These are phyloP conservation scores for Atkinsonella hypoxylon DNA, from an alignment of 2,329 filamentous ascomycete species.

Conservation along the genomic window DNA sequence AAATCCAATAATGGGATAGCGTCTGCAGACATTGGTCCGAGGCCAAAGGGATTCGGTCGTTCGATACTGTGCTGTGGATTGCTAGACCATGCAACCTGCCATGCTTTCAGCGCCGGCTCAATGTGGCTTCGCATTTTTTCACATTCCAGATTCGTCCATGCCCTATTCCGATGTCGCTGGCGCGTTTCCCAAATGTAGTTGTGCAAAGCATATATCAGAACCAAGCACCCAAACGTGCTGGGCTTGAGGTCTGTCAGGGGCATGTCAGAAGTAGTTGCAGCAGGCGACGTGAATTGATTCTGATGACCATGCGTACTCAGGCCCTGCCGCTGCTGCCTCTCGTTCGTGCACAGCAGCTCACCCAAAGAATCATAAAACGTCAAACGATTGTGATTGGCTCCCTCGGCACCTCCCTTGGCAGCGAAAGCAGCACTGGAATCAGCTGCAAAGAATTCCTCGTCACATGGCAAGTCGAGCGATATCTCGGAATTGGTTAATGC, in stretches of 20 bases:
- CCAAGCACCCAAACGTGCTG: constrained; percentile 83
- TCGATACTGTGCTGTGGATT: constrained; percentile 78
- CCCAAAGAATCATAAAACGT: constrained; percentile 76
- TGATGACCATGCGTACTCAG: constrained; percentile 17
- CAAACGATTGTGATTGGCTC: constrained; percentile 56
- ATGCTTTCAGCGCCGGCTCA: constrained; percentile 83
- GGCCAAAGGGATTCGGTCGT: constrained; percentile 70
- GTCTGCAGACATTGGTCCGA: constrained; percentile 75
- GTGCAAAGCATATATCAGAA: constrained; percentile 88
- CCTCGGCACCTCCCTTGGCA: constrained; percentile 58
- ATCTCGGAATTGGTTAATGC: constrained; percentile 92
- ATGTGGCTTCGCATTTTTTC: constrained; percentile 95
- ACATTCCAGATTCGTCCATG: constrained; percentile 86
- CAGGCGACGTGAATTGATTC: constrained; percentile 1
- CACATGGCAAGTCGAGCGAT: constrained; percentile 75
- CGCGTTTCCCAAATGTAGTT: constrained; percentile 98
- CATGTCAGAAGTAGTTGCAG: constrained; percentile 23
- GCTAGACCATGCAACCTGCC: constrained; percentile 84
- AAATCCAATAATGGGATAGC: constrained; percentile 84
- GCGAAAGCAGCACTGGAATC: constrained; percentile 75
- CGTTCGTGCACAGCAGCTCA: constrained; percentile 66
- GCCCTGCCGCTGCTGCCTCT: constrained; percentile 44
- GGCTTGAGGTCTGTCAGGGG: constrained; percentile 57
- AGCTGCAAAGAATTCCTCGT: constrained; percentile 81
- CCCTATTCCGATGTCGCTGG: constrained; percentile 74